A percentile compares a stretch with the other conserved stretches of the same genome.
phyloP scores from a whole-genome alignment of 1,139 yeast species.

The Candida tetrigidarum region DNA sequence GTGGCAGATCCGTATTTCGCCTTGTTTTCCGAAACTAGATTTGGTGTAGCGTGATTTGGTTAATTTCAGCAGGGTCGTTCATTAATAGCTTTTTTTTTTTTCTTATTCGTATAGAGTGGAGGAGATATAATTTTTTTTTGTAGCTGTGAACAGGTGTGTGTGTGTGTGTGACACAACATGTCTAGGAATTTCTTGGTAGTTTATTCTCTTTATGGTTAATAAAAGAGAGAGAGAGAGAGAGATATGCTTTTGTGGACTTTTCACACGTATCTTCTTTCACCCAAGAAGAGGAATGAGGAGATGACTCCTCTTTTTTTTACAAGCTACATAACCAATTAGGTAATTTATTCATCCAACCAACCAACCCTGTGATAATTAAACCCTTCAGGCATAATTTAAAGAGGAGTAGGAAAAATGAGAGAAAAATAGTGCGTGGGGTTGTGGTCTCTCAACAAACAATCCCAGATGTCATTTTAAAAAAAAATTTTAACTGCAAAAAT shows the following conservation, averaged over 20 bases:
- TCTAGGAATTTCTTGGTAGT: too few relatives aligned
- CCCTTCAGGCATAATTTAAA: not conserved
- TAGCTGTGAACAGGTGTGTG: too few relatives aligned
- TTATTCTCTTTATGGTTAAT: too few relatives aligned
- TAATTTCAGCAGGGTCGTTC: not conserved
- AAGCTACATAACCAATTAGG: not conserved
- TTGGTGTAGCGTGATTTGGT: not conserved
- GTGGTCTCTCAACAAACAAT: not conserved
- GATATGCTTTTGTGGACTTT: not conserved
- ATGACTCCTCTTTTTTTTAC: too few relatives aligned
- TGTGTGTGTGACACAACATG: not conserved
- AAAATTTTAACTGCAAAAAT: slow-evolving; percentile 5
- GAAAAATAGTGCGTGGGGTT: not conserved
- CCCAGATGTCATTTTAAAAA: not conserved
- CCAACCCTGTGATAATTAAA: not conserved
- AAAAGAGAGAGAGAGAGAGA: not conserved
- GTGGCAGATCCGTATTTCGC: too few relatives aligned
- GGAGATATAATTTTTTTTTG: too few relatives aligned
- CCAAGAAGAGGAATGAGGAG: not conserved
- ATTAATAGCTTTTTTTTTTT: too few relatives aligned
- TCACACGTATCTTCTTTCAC: not conserved
- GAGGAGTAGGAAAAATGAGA: not conserved
- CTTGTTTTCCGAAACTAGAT: too few relatives aligned
- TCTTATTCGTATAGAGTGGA: too few relatives aligned
- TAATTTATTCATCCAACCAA: not conserved